Evolutionary conservation across 225 moss, liverwort and hornwort species (phyloP).

Genomic region (Sphagnum contortum): DNA sequence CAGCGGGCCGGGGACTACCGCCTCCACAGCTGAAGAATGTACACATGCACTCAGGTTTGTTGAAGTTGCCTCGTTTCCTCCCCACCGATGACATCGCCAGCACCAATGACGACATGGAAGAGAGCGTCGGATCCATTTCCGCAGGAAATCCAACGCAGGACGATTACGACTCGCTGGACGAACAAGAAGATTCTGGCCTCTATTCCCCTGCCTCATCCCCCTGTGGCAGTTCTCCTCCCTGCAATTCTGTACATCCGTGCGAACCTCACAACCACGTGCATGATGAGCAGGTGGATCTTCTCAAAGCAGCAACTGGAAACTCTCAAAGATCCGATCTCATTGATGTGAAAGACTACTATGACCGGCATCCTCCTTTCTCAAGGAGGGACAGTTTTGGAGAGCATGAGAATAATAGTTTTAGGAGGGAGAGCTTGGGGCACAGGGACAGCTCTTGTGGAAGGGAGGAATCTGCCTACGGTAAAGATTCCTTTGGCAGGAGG

Average conservation of each 20-base stretch:
- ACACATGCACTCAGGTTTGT: conserved; percentile 71
- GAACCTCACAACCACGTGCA: conserved; percentile 12
- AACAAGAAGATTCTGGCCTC: conserved; percentile 52
- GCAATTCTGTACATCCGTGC: conserved; percentile 20
- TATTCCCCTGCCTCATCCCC: conserved; percentile 54
- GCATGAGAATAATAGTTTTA: conserved; percentile 17
- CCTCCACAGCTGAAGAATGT: conserved; percentile 81
- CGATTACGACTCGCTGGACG: conserved; percentile 70
- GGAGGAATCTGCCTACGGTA: conserved; percentile 4
- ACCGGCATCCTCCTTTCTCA: conserved; percentile 29
- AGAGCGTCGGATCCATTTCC: conserved; percentile 98
- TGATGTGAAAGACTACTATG: conserved; percentile 35
- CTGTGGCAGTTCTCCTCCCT: conserved; percentile 27
- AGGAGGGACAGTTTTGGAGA: conserved; percentile 43
- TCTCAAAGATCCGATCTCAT: conserved; percentile 26
- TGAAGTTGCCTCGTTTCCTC: conserved; percentile 33
- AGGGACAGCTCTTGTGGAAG: conserved; percentile 27
- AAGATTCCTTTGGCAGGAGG: conserved; percentile 19
- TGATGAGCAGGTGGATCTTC: conserved; percentile 13
- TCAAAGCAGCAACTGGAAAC: conserved; percentile 24
- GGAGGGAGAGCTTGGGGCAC: conserved; percentile 32
- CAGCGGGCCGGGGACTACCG: conserved; percentile 48
- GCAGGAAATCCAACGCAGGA: conserved; percentile 61
- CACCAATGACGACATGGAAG: conserved; percentile 79
- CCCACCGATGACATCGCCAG: conserved; percentile 49